These are phyloP conservation scores for Podochytrium sp. DNA, from an alignment of 192 early-diverging fungal genomes.

Conservation along the genomic window DNA sequence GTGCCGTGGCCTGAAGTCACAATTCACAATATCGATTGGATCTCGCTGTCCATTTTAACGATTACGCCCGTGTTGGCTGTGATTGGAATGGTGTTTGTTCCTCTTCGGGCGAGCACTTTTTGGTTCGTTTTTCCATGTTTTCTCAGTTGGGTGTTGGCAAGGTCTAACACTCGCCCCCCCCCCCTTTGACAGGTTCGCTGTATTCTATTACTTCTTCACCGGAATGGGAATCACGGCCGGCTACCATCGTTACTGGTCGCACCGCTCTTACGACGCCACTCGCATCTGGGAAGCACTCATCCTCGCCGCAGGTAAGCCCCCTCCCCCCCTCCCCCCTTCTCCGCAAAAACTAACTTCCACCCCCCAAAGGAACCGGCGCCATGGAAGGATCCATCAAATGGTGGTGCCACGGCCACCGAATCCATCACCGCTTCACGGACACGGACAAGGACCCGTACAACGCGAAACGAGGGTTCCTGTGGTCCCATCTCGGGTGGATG, in stretches of 20 bases:
- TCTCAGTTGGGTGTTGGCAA: too few relatives aligned
- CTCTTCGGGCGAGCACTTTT: conserved; percentile 70
- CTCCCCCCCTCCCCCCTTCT: too few relatives aligned
- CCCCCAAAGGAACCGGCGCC: conserved; percentile 50
- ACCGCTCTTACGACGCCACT: conserved; percentile 54
- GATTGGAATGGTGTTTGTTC: conserved; percentile 77
- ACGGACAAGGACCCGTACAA: conserved; percentile 59
- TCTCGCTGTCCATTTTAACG: conserved; percentile 36
- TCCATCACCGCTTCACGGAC: conserved; percentile 61
- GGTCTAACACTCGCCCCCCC: too few relatives aligned
- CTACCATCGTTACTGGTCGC: conserved; percentile 61
- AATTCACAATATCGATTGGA: conserved; percentile 41
- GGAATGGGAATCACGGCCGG: conserved; percentile 80
- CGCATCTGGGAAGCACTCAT: conserved; percentile 39
- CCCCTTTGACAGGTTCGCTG: conserved; percentile 67
- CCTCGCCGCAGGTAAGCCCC: conserved; percentile 43
- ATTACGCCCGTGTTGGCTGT: conserved; percentile 76
- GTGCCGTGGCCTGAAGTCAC: too few relatives aligned
- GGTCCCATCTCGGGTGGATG: conserved; percentile 59
- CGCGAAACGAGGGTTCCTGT: conserved; percentile 52
- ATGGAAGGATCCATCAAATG: conserved; percentile 57
- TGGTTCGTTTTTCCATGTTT: too few relatives aligned
- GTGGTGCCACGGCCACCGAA: conserved; percentile 57
- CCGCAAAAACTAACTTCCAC: too few relatives aligned
- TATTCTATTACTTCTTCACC: conserved; percentile 76